Evolutionary conservation across 2,329 filamentous ascomycete species (phyloP), one percentile per base, ranked within the genome.

Genomic region (Alternaria metachromatica): DNA sequence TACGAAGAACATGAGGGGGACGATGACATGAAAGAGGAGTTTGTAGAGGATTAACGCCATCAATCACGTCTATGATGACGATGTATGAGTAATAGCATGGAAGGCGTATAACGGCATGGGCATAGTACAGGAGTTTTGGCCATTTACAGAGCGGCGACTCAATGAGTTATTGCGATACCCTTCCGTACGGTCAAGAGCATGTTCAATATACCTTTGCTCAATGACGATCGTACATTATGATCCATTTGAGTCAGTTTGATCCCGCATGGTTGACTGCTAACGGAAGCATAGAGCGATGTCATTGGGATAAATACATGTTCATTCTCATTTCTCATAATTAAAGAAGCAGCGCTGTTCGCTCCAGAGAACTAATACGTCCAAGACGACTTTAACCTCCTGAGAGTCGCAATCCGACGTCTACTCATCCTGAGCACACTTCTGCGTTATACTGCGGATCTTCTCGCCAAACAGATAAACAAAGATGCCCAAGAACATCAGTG

Each of bases 21-120:
- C 21, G 75, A 81, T 15, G 78, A 80, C n/a, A 72, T 75, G 67
- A 66, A 69, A 67, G 68, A 71, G 13, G 77, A 77, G 48, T 58
- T 74, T 13, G 66, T 75, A 18, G 72, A 72, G 21, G 68, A 63
- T 5, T 76, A 54, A 72, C n/a, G 45, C 18, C 48, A 66, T 18
- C 44, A 30, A 71, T 43, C 61, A 70, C 26, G n/a, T 45, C 62
- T 54, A 69, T 41, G 58, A 55, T 62, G 58, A 72, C 44, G 68
- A 66, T 37, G 64, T 57, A 71, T 44, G 62, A 65, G 62, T 53
- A 66, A 64, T 55, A 69, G 68, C 74, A 74, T 72, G 45, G 64
- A 54, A 58, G 72, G 72, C 72, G 73, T 69, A 68, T 60, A 20
- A 48, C 33, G 63, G 51, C 61, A 60, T 56, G 60, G 63, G 72